These are phyloP conservation scores for Teunomyces funiuensis DNA, from an alignment of 805 yeast genomes.

Conservation along the genomic window DNA sequence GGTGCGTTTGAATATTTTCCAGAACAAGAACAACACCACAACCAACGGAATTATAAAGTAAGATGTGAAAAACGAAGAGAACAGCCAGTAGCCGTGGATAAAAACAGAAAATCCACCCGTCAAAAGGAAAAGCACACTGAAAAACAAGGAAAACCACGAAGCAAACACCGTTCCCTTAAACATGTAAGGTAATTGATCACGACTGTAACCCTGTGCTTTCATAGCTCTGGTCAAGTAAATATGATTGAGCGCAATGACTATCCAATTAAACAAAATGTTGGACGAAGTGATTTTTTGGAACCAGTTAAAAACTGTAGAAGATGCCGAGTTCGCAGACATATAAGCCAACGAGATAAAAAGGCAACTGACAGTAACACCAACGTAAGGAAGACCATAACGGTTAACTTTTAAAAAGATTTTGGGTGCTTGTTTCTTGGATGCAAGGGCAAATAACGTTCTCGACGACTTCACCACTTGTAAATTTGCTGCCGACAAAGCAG, in stretches of 20 bases:
- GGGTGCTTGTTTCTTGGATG: slow-evolving; percentile 40
- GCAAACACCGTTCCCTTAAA: slow-evolving; percentile 23
- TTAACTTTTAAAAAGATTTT: slow-evolving; percentile 18
- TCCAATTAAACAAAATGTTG: slow-evolving; percentile 31
- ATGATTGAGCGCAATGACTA: slow-evolving; percentile 30
- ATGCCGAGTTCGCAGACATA: slow-evolving; percentile 24
- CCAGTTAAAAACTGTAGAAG: slow-evolving; percentile 35
- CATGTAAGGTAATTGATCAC: slow-evolving; percentile 33
- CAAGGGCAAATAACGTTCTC: slow-evolving; percentile 36
- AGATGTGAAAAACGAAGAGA: slow-evolving; percentile 18
- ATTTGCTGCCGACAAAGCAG: slow-evolving; percentile 42
- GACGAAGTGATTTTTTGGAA: slow-evolving; percentile 33
- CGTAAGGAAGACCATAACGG: slow-evolving; percentile 27
- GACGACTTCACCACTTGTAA: slow-evolving; percentile 27
- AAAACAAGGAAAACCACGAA: slow-evolving; percentile 31
- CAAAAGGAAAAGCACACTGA: slow-evolving; percentile 20
- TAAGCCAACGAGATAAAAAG: slow-evolving; percentile 37
- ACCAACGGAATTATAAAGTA: slow-evolving; percentile 27
- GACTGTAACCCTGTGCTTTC: slow-evolving; percentile 38
- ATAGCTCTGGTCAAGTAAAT: slow-evolving; percentile 32
- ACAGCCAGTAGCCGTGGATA: slow-evolving; percentile 22
- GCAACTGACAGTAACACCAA: slow-evolving; percentile 23
- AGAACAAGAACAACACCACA: slow-evolving; percentile 25
- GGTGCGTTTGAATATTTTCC: slow-evolving; percentile 34
- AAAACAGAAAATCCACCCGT: slow-evolving; percentile 38